phyloP scores from a whole-genome alignment of 176 grass and related monocot species.

The Zizania latifolia region DNA sequence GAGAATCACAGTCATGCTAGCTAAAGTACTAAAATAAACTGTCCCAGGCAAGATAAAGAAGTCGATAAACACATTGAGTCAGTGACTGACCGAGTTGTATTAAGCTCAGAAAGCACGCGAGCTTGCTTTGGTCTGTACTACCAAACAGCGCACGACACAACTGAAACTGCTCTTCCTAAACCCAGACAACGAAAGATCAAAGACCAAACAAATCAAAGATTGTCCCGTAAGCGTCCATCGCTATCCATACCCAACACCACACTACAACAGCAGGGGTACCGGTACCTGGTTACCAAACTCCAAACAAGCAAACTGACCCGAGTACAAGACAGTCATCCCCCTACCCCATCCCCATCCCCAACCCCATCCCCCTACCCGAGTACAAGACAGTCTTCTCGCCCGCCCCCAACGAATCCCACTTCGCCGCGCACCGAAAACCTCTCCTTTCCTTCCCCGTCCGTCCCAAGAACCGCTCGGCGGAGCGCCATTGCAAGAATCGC shows the following conservation, averaged over 20 bases:
- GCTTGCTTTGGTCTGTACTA: not conserved
- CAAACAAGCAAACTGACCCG: slow-evolving; percentile 22
- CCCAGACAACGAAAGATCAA: slow-evolving; percentile 5
- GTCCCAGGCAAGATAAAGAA: no score
- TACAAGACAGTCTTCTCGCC: not conserved
- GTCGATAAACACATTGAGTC: not conserved
- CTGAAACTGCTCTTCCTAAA: not conserved
- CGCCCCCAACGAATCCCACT: slow-evolving; percentile 20
- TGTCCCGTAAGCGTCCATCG: slow-evolving; percentile 10
- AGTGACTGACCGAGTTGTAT: no score
- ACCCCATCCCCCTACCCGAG: slow-evolving; percentile 10
- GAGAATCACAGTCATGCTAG: not conserved
- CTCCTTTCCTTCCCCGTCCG: not conserved
- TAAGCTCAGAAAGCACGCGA: not conserved
- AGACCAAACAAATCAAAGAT: not conserved
- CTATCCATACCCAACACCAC: slow-evolving; percentile 4
- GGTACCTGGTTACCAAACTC: not conserved
- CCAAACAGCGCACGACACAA: not conserved
- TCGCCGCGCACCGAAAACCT: not conserved
- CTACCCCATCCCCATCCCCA: not conserved
- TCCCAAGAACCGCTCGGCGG: not conserved
- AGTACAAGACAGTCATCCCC: slow-evolving; percentile 6
- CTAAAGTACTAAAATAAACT: not conserved
- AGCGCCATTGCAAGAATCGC: not conserved
- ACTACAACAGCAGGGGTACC: not conserved